A percentile compares a stretch with the other conserved stretches of the same genome.
Evolutionary conservation across 83 land plant genomes (phyloP).

Genomic region (Thuja plicata): DNA sequence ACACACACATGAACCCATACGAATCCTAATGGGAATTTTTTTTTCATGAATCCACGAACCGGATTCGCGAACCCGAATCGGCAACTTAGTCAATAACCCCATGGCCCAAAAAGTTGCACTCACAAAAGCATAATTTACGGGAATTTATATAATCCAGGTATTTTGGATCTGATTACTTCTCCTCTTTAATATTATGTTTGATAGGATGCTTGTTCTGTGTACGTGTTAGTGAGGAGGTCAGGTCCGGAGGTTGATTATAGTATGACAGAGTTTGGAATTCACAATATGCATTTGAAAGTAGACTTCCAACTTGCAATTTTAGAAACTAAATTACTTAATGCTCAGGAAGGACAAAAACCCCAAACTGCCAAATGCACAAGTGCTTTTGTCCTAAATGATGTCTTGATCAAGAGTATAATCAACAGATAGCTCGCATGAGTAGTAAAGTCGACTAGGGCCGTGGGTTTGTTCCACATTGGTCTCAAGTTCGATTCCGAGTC

Average conservation of each 20-base stretch:
- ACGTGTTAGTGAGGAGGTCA: neutral
- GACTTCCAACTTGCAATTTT: neutral
- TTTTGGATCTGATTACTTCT: neutral
- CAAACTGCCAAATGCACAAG: neutral
- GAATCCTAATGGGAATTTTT: too few relatives aligned
- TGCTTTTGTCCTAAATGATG: neutral
- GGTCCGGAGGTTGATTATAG: neutral
- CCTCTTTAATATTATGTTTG: neutral
- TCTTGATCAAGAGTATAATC: neutral
- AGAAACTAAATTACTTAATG: neutral
- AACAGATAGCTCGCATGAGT: too few relatives aligned
- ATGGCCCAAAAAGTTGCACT: neutral
- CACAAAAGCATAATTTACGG: neutral
- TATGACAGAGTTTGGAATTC: neutral
- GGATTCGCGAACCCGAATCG: too few relatives aligned
- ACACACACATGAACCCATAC: too few relatives aligned
- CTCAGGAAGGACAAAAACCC: neutral
- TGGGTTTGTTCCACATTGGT: too few relatives aligned
- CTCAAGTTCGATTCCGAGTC: too few relatives aligned
- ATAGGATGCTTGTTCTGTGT: neutral
- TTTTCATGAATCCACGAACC: too few relatives aligned
- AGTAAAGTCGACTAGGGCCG: too few relatives aligned
- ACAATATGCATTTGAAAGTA: neutral
- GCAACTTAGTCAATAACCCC: neutral
- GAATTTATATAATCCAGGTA: neutral